Base-by-base conservation (phyloP, 371 early-diverging fungal genomes). In the Smittium culicis region DNA sequence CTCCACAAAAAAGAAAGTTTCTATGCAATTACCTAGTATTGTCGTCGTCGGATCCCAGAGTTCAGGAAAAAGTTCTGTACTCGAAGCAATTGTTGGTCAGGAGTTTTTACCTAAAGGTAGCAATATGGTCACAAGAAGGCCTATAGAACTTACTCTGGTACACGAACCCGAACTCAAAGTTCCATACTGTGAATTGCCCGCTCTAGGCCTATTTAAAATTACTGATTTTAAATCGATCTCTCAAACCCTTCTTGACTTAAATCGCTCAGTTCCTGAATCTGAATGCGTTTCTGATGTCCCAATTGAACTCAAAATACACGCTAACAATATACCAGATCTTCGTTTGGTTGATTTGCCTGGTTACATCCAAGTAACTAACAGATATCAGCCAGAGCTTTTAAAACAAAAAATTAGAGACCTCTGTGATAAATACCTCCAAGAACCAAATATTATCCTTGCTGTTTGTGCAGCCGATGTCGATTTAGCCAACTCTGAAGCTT, bases 261-360 rank as follows among this genome's bases (percentile, higher is more conserved):
- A 93, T 79, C 76, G 92, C 74, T 91, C 97, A 32, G 96, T 97
- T 16, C 81, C 94, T 1, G 94, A 92, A 35, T 74, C 82, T 2
- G 95, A 97, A 70, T 96, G 96, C 71, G 91, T 96, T 27, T 93
- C 94, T 0, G 82, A 86, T 66, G 85, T 88, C 59, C 98, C 99
- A 11, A 96, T 99, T 71, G 92, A 95, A 72, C 84, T 99, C 55
- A 83, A 87, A 20, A 86, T 99, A 54, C 92, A 94, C 74, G 93
- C 94, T 5, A 87, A 91, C 34, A 89, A 92, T 72, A 91, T 96
- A 24, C 95, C 99, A 5, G 97, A 99, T 70, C 75, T 99, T 67
- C 93, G 95, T 0, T 78, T 99, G 68, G 92, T 99, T 61, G 99
- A 99, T 77, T 78, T 99, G 57, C 99, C 99, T 1, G 99, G 99